Evolutionary conservation across 2,329 filamentous ascomycete species (phyloP).

Genomic region (Aspergillus sp.): DNA sequence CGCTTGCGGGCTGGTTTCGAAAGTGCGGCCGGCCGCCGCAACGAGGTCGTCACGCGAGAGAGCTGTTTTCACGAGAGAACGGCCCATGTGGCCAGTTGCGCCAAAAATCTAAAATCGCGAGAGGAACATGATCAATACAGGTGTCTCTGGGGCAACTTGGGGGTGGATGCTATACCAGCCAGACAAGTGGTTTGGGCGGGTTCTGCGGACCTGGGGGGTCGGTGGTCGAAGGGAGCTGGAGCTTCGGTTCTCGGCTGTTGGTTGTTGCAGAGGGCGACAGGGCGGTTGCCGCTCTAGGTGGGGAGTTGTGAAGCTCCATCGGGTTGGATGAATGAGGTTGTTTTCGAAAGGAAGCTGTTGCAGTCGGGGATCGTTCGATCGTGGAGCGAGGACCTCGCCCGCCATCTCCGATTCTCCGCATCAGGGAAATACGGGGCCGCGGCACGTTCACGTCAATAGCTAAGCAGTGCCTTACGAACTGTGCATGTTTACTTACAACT

Average conservation of each 20-base stretch:
- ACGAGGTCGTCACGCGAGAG: constrained; percentile 80
- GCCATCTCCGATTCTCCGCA: constrained; percentile 24
- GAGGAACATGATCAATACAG: not conserved
- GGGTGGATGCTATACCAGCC: constrained; percentile 66
- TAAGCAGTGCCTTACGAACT: no score
- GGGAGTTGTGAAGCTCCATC: constrained; percentile 30
- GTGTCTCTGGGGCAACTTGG: not conserved
- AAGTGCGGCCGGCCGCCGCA: constrained; percentile 78
- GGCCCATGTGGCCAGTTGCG: constrained; percentile 94
- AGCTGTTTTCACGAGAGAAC: constrained; percentile 80
- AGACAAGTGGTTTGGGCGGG: constrained; percentile 74
- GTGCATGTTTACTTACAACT: no score
- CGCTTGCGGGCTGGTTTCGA: constrained; percentile 70
- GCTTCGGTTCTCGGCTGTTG: constrained; percentile 40
- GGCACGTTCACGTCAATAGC: not conserved
- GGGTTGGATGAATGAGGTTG: not conserved
- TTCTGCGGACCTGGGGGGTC: constrained; percentile 75
- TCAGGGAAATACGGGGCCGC: constrained; percentile 19
- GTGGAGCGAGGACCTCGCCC: not conserved
- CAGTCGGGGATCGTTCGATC: not conserved
- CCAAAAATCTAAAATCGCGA: constrained; percentile 70
- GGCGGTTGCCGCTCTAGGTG: constrained; percentile 19
- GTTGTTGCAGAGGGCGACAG: constrained; percentile 15
- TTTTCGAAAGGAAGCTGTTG: not conserved
- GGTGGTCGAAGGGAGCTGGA: constrained; percentile 76